Conservation (phyloP, 108 stramenopile species). For the Mayamaea pseudoterrestris region DNA sequence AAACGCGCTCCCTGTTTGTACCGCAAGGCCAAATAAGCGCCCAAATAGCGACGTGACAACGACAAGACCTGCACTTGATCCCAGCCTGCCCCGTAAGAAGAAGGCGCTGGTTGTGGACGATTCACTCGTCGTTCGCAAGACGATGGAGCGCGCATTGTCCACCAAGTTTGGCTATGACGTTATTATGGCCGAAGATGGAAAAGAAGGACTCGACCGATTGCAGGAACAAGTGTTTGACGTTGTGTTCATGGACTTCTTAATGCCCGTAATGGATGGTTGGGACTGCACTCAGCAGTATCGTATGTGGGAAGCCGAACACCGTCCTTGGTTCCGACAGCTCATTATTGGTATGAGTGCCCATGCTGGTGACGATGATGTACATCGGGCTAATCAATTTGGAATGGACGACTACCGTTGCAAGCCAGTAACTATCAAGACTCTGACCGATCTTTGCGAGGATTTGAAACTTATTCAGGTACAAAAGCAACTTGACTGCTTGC, state of each 20-base stretch:
- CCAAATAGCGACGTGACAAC: constrained; percentile 3
- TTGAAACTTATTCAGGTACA: too few relatives aligned
- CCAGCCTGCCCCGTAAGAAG: background rate
- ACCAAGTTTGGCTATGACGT: constrained; percentile 47
- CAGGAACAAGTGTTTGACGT: constrained; percentile 21
- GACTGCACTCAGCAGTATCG: constrained; percentile 57
- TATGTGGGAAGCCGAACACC: constrained; percentile 35
- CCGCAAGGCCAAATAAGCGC: constrained; percentile 27
- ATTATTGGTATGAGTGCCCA: constrained; percentile 64
- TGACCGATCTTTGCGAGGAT: constrained; percentile 30
- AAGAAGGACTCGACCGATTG: constrained; percentile 45
- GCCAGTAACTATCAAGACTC: constrained; percentile 31
- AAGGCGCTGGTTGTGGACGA: constrained; percentile 49
- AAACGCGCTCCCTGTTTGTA: constrained; percentile 33
- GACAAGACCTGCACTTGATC: too few relatives aligned
- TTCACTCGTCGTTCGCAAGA: constrained; percentile 49
- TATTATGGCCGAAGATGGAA: constrained; percentile 48
- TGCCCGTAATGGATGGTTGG: constrained; percentile 78
- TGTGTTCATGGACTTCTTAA: constrained; percentile 44
- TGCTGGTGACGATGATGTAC: constrained; percentile 34
- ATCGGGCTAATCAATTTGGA: constrained; percentile 39
- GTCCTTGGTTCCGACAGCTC: constrained; percentile 31
- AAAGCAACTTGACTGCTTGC: too few relatives aligned
- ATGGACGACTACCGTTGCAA: constrained; percentile 50
- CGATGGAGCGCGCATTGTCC: constrained; percentile 30